Percentiles rank a stretch among this genome's conserved stretches.
phyloP scores from a whole-genome alignment of 257 asterid genomes.

The Solanum paucissectum region DNA sequence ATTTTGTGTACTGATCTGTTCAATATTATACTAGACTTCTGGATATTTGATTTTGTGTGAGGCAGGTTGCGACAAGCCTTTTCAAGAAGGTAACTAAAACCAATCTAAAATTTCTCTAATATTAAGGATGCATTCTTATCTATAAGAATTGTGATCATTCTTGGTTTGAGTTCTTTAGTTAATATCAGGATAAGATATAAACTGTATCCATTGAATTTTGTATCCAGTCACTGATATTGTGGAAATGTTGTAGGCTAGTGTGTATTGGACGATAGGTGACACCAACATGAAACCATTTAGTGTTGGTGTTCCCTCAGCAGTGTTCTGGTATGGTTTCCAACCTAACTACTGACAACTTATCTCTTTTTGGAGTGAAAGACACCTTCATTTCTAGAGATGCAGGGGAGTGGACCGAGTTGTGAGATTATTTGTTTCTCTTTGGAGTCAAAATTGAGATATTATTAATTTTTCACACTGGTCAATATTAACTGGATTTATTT shows the following conservation, averaged over 20 bases:
- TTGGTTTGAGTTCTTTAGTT: not conserved
- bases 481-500: not conserved
- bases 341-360: not conserved
- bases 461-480: not conserved
- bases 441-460: not conserved
- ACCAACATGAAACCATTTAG: conserved; percentile 5
- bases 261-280: not conserved
- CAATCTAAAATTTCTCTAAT: not conserved
- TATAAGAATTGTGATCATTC: not conserved
- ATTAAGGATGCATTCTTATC: not conserved
- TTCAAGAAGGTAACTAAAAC: not conserved
- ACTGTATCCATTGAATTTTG: not conserved
- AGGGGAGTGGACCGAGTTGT: not conserved
- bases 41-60: not conserved
- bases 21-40: not conserved
- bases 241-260: not conserved
- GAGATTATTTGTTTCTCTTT: not conserved
- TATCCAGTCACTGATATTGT: not conserved
- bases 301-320: not conserved
- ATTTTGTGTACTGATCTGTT: not conserved
- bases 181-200: not conserved
- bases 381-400: not conserved
- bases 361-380: not conserved
- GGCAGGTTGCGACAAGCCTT: not conserved
- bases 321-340: conserved; percentile 5